phyloP scores from a whole-genome alignment of 208 protist species.

The Wallacemonas sp. region DNA sequence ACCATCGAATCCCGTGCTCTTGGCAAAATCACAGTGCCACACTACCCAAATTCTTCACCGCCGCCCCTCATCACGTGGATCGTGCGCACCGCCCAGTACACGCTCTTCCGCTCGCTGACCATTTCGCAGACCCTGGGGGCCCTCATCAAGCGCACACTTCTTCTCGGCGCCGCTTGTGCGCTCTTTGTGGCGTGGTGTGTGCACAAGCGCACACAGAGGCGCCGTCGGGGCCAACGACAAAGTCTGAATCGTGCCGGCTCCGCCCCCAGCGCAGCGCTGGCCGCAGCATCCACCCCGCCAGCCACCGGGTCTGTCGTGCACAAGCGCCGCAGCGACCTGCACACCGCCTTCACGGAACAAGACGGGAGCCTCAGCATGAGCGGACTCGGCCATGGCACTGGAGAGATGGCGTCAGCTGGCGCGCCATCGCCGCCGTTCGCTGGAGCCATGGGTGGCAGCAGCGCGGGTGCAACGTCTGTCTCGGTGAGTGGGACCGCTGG shows the following conservation, averaged over 20 bases:
- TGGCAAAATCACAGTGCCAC: constrained; percentile 7
- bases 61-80: constrained; percentile 29
- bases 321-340: background rate
- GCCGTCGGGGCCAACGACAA: background rate
- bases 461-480: background rate
- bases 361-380: background rate
- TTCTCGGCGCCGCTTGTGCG: background rate
- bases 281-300: no score
- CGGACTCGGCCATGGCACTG: background rate
- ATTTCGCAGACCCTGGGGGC: constrained; percentile 24
- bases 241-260: background rate
- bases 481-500: background rate
- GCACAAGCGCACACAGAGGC: background rate
- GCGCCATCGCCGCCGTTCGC: background rate
- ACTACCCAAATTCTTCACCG: constrained; percentile 25
- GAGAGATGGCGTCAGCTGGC: constrained; percentile 1
- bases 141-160: constrained; percentile 6
- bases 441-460: background rate
- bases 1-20: background rate
- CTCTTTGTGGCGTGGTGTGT: background rate
- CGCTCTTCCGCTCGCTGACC: constrained; percentile 19
- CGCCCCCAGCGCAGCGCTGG: no score
- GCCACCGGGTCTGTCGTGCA: background rate
- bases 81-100: constrained; percentile 25
- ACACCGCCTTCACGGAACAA: background rate